Base-by-base conservation (phyloP, 2,329 filamentous ascomycete genomes). In the Aspergillus novofumigatus region DNA sequence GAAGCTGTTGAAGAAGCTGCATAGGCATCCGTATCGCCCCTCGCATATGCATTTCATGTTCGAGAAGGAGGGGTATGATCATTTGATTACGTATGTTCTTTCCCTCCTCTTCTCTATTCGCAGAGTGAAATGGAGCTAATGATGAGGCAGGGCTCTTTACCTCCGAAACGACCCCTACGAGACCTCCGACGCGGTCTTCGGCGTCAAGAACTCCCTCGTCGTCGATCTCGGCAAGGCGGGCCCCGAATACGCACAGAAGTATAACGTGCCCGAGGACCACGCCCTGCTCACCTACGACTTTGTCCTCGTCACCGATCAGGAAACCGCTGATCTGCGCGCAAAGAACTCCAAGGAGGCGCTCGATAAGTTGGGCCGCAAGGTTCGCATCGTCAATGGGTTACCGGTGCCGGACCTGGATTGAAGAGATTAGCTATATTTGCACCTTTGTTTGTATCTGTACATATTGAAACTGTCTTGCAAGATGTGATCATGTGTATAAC, bases 11-110 rank as follows among this genome's bases (percentile, higher is more conserved):
- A 76, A 78, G 69, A 72, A 77, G 66, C 70, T 94, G 65, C 80
- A 82, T n/a, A 78, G 91, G n/a, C 91, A 94, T 75, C 85, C 86
- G 55, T 92, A 86, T 77, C 77, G 91, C 53, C 91, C 90, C 1
- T 84, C 86, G 21, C 90, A 94, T 72, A 83, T 93, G 80, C 90
- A 94, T 73, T 94, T 94, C 67, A 94, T 95, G 89, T 92, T 96
- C 75, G 85, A 87, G 69, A 92, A 91, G 78, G 73, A 80, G 35
- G 89, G 89, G 0, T 92, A 84, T 77, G 91, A 96, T 77, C 84
- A 88, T 70, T 75, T 96, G 66, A 88, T 94, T 69, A 95, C 91
- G 89, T 92, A 79, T 62, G 86, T 86, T 57, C 20, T 29, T 45
- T 51, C 25, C 48, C 44, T 42, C 26, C 41, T 4, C 9, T 29